A percentile compares a stretch with the other conserved stretches of the same genome.
Evolutionary conservation across 805 yeast genomes (phyloP).

Genomic region (Barnettozyma sp.): DNA sequence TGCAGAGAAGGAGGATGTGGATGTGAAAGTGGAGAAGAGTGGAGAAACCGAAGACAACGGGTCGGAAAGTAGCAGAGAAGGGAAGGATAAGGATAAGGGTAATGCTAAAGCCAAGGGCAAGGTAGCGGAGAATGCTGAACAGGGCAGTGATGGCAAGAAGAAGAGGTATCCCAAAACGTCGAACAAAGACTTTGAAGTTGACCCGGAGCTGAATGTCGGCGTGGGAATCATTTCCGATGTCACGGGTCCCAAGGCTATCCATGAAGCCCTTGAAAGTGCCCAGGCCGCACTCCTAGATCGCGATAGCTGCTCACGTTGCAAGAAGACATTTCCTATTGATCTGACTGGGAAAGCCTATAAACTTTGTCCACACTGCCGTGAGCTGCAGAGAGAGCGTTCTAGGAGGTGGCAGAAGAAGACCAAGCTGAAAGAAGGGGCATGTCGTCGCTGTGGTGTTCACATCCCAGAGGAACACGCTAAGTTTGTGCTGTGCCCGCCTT

Average conservation of each 20-base stretch:
- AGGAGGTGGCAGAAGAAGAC: conserved; percentile 60
- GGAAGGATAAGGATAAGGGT: too few relatives aligned
- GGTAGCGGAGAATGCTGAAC: too few relatives aligned
- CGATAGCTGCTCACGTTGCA: conserved; percentile 47
- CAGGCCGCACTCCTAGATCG: conserved; percentile 7
- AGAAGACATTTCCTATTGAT: conserved; percentile 47
- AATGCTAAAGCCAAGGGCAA: too few relatives aligned
- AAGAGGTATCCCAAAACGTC: conserved; percentile 8
- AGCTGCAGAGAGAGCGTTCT: conserved; percentile 53
- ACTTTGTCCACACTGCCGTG: conserved; percentile 59
- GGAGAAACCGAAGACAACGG: conserved; percentile 69
- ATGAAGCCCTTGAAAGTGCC: conserved; percentile 4
- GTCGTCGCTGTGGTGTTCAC: conserved; percentile 54
- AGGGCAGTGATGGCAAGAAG: conserved; percentile 4
- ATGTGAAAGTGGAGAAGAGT: conserved; percentile 39
- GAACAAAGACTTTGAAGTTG: conserved; percentile 17
- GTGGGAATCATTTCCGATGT: conserved; percentile 21
- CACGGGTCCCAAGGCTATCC: conserved; percentile 17
- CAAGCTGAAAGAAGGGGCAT: conserved; percentile 34
- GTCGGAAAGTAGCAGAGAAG: too few relatives aligned
- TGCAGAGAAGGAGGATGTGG: conserved; percentile 29
- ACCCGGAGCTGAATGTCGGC: conserved; percentile 21
- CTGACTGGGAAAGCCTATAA: conserved; percentile 35
- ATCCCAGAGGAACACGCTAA: conserved; percentile 45
- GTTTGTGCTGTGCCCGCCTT: conserved; percentile 54